Conservation (phyloP, 2,329 filamentous ascomycete species). For the Fusarium anguioides region DNA sequence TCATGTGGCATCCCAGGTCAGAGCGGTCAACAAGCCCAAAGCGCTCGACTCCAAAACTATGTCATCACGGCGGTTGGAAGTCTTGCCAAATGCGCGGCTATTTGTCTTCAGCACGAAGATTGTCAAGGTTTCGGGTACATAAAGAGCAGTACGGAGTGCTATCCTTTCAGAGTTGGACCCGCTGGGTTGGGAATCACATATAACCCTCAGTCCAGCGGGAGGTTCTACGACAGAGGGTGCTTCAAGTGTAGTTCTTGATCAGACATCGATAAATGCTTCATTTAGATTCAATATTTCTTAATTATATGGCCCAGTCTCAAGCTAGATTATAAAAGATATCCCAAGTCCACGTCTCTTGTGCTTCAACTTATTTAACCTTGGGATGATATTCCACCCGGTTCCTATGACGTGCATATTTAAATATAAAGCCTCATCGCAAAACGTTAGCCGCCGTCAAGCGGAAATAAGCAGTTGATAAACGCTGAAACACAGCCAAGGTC, state of each 20-base stretch:
- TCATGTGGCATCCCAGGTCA: constrained; percentile 31
- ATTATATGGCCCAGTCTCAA: no score
- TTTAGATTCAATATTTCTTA: no score
- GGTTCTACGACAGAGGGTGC: constrained; percentile 35
- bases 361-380: no score
- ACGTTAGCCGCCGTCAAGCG: background rate
- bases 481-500: constrained; percentile 26
- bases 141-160: constrained; percentile 21
- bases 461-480: background rate
- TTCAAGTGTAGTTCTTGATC: constrained; percentile 23
- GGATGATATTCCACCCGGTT: no score
- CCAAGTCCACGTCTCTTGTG: no score
- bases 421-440: background rate
- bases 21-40: constrained; percentile 29
- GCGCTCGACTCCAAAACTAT: constrained; percentile 11
- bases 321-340: no score
- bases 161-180: constrained; percentile 18
- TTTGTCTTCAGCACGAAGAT: constrained; percentile 25
- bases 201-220: background rate
- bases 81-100: constrained; percentile 19
- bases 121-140: constrained; percentile 31
- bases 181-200: constrained; percentile 24
- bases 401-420: background rate
- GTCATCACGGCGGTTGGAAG: constrained; percentile 33
- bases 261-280: no score